Evolutionary conservation across 2,329 filamentous ascomycete genomes (phyloP), one percentile per base, ranked within the genome.

Genomic region (Fusarium sambucinum): DNA sequence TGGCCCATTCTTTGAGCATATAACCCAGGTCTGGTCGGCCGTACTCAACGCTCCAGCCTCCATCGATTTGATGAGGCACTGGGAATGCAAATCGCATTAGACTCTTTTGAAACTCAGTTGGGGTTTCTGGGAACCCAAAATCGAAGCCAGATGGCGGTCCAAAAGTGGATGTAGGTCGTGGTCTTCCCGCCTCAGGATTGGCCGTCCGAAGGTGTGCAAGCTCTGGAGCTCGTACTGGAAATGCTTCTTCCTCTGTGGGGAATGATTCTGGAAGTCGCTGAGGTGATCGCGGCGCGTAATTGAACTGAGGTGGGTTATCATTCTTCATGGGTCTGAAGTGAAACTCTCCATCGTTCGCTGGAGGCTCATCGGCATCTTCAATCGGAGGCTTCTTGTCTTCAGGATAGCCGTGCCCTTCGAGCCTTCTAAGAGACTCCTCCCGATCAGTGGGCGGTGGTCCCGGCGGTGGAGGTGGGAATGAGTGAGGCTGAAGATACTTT

Each of bases 11-110:
- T 74, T 88, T 90, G 55, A 98, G 85, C 88, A 97, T 93, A 77
- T 91, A 95, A 2, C 92, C 91, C 35, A 98, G 87, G 71, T 97
- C 91, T 0, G 95, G 95, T 0, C 95, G 88, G 19, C 94, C 94
- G 78, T 97, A 97, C 80, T 97, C 94, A 16, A 96, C 93, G 68
- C 88, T 92, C 93, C 95, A 97, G 55, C 94, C 92, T 69, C 93
- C 90, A 69, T 90, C 87, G 61, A 89, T 89, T 79, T 89, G 85
- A 73, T 88, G 85, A 32, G 87, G 86, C 35, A 89, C 82, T 0
- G 94, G 87, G 77, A 96, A 97, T 1, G 94, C 94, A 76, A 96
- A 97, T 17, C 93, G 91, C 89, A 97, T 95, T 50, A 96, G 82
- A 72, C 89, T 93, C 84, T 94, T 95, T 76, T 96, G 93, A 79